Base-by-base conservation (phyloP, 225 moss, liverwort and hornwort species). In the Bryoerythrophyllum caledonicum region DNA sequence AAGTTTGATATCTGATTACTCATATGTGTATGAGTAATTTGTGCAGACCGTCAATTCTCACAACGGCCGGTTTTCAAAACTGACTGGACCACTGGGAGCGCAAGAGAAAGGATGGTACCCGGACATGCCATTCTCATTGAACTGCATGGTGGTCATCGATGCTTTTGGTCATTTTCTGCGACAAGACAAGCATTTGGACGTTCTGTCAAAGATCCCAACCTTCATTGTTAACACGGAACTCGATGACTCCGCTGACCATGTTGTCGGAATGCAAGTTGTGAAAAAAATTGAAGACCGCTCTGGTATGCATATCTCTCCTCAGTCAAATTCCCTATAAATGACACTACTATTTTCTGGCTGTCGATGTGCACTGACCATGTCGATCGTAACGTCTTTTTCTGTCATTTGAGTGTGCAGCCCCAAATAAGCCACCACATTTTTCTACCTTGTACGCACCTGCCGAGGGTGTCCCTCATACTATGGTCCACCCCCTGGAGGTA, bases 401-500 rank as follows among this genome's bases (percentile, higher is more conserved):
- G 13, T 49, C 25, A 27, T 30, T 20, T 49, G 71, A 10, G 49
- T 74, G 2, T 63, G 63, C 19, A 90, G 92, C 76, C 12, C 10
- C 63, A 9, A 25, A 66, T 25, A 85, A 88, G 3, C 83, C 82
- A 1, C 89, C 89, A 53, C 90, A 90, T 77, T 76, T 89, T 57
- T 67, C 82, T 4, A 78, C 78, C 4, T 78, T 90, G 70, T 92
- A 92, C 11, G 14, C 64, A 28, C 72, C 83, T 17, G 72, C 67
- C 0, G 79, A 88, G 77, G 71, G 23, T 21, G 87, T 92, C 25
- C 92, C 90, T 41, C 92, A 92, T 76, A 82, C 92, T 5, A 92
- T 92, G 90, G 74, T 90, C 2, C 83, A 92, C 19, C 92, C 92
- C 20, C 43, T 79, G 0, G 92, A 90, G 90, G 92, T 92, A 71